Percentiles rank a stretch among this genome's conserved stretches.
Evolutionary conservation across 2,329 filamentous ascomycete species (phyloP).

Genomic region (Penicillium sp.): DNA sequence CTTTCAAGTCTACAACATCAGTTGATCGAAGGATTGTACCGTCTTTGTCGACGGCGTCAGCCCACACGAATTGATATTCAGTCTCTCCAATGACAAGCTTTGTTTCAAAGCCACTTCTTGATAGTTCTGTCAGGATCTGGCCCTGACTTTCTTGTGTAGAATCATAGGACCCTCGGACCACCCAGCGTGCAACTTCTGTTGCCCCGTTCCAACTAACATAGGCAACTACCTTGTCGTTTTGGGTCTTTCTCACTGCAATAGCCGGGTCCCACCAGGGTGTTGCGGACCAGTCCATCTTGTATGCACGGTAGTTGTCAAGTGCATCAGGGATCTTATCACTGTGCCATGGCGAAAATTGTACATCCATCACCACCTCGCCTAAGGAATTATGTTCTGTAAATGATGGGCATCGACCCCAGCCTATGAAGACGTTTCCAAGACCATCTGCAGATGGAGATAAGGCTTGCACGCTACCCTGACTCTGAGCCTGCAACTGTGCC

Average conservation of each 20-base stretch:
- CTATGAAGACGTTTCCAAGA: slow-evolving; percentile 13
- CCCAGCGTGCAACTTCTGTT: slow-evolving; percentile 9
- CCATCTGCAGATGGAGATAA: slow-evolving; percentile 1
- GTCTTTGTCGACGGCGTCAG: slow-evolving; percentile 6
- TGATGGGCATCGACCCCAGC: slow-evolving; percentile 14
- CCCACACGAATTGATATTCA: slow-evolving; percentile 8
- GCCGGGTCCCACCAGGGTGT: slow-evolving; percentile 9
- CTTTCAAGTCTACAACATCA: slow-evolving; percentile 5
- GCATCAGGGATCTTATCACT: slow-evolving; percentile 13
- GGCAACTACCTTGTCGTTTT: slow-evolving; percentile 1
- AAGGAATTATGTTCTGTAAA: slow-evolving; percentile 12
- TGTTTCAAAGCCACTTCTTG: slow-evolving; percentile 12
- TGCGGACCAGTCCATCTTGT: slow-evolving; percentile 16
- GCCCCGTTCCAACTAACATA: slow-evolving; percentile 20
- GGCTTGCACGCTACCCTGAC: slow-evolving; percentile 12
- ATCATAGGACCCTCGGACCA: not conserved
- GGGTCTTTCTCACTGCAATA: not conserved
- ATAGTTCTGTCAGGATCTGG: not conserved
- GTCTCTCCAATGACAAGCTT: slow-evolving; percentile 8
- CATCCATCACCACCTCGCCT: slow-evolving; percentile 10
- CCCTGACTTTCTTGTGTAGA: not conserved
- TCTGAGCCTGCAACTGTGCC: slow-evolving; percentile 13
- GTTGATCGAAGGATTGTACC: slow-evolving; percentile 6
- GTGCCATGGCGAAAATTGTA: slow-evolving; percentile 18
- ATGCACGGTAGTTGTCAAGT: slow-evolving; percentile 14